These are phyloP conservation scores for Pythium sp. DNA, from an alignment of 352 stramenopile species.

Conservation along the genomic window DNA sequence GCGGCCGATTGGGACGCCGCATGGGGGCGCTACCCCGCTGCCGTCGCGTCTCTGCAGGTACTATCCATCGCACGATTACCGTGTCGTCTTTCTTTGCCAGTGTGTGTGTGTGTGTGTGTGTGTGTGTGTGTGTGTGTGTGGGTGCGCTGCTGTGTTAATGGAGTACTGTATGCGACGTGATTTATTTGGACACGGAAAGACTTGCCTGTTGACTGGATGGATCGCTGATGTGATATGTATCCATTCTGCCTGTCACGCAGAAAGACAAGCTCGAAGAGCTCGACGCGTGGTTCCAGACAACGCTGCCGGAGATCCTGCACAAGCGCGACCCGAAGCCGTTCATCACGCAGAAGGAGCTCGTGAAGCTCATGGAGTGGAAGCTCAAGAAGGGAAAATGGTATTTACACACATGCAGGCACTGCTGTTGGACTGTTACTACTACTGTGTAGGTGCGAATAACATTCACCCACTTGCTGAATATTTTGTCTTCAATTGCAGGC, in stretches of 20 bases:
- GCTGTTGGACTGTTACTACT: neutral
- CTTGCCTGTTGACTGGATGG: neutral
- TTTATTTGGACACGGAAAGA: neutral
- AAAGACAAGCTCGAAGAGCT: slow-evolving; percentile 56
- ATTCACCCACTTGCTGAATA: neutral
- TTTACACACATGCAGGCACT: neutral
- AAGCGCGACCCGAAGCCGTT: slow-evolving; percentile 46
- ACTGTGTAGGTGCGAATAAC: neutral
- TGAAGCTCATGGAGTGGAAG: slow-evolving; percentile 79
- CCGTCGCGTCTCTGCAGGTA: slow-evolving; percentile 41
- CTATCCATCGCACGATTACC: neutral
- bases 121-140: no score
- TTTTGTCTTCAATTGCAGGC: slow-evolving; percentile 24
- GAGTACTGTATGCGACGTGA: neutral
- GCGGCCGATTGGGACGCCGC: slow-evolving; percentile 31
- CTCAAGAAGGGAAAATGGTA: slow-evolving; percentile 85
- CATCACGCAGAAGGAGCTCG: slow-evolving; percentile 53
- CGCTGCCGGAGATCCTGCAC: slow-evolving; percentile 38
- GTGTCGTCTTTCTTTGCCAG: slow-evolving; percentile 1
- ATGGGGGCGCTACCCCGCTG: slow-evolving; percentile 40
- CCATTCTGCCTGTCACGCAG: slow-evolving; percentile 20
- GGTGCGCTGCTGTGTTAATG: neutral
- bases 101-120: neutral
- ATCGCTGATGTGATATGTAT: neutral
- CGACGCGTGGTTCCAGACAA: slow-evolving; percentile 53